A percentile compares a stretch with the other conserved stretches of the same genome.
Conservation (phyloP, 78 protist genomes). For the Chrysochromulina parva region DNA sequence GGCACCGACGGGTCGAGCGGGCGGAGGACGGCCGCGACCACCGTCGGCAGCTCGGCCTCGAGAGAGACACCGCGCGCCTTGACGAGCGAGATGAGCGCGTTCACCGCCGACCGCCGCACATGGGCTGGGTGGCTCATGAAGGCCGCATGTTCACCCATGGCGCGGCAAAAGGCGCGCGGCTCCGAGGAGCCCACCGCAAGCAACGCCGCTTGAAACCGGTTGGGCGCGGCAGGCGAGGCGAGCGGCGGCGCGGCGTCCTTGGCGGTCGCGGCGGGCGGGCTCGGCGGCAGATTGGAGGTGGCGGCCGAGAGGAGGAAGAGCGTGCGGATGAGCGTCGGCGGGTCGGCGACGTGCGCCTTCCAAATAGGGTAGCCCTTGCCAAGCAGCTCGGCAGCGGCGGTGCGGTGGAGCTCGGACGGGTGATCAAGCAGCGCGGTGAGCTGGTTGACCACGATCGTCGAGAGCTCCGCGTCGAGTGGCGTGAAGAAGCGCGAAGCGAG, state of each 20-base stretch:
- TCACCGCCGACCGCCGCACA: neutral
- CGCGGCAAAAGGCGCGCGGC: neutral
- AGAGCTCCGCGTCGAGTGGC: neutral
- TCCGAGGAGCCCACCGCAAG: neutral
- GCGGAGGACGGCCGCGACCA: conserved; percentile 45
- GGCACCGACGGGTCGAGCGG: conserved; percentile 77
- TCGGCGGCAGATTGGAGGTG: too few relatives aligned
- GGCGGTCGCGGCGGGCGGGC: neutral
- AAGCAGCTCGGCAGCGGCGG: conserved; percentile 23
- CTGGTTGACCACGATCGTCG: neutral
- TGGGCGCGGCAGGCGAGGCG: neutral
- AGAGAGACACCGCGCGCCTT: neutral
- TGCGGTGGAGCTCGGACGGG: neutral
- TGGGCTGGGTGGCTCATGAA: neutral
- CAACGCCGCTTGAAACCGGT: neutral
- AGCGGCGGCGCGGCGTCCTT: neutral
- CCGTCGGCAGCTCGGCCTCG: neutral
- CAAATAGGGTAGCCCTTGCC: neutral
- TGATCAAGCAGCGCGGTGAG: neutral
- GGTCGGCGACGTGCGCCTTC: neutral
- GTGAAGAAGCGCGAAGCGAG: neutral
- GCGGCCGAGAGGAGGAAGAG: neutral
- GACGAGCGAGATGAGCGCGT: neutral
- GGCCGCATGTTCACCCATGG: neutral
- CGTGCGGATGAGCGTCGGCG: neutral